phyloP scores from a whole-genome alignment of 805 yeast genomes.

The Cyberlindnera maclurae region DNA sequence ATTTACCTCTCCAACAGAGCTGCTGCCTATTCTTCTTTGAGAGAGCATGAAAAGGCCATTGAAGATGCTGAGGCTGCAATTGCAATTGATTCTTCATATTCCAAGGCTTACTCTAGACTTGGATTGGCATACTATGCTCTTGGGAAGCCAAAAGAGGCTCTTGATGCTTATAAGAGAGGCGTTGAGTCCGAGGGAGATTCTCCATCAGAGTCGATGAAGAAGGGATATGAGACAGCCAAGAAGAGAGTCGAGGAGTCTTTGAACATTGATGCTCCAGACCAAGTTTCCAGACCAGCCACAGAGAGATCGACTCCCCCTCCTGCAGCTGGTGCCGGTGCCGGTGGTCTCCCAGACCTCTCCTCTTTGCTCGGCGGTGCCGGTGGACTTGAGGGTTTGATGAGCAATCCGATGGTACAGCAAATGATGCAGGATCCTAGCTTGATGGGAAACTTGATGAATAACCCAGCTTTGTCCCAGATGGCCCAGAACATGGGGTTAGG shows the following conservation, averaged over 20 bases:
- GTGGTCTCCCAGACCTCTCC: slow-evolving; percentile 73
- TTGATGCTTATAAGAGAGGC: slow-evolving; percentile 87
- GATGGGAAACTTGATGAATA: slow-evolving; percentile 63
- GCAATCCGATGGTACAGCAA: slow-evolving; percentile 89
- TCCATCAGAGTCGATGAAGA: slow-evolving; percentile 84
- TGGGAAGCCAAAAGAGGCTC: slow-evolving; percentile 84
- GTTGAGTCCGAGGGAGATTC: slow-evolving; percentile 78
- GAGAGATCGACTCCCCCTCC: slow-evolving; percentile 11
- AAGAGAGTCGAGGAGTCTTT: slow-evolving; percentile 75
- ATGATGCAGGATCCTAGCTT: slow-evolving; percentile 85
- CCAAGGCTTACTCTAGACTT: slow-evolving; percentile 91
- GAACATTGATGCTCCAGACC: slow-evolving; percentile 24
- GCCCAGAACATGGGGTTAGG: slow-evolving; percentile 72
- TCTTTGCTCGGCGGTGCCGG: slow-evolving; percentile 59
- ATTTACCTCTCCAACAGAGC: slow-evolving; percentile 92
- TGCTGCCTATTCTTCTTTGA: slow-evolving; percentile 83
- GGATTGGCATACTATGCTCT: slow-evolving; percentile 93
- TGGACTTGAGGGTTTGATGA: slow-evolving; percentile 61
- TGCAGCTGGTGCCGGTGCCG: slow-evolving; percentile 23
- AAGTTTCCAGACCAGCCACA: slow-evolving; percentile 18
- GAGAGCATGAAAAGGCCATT: slow-evolving; percentile 70
- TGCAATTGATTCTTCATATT: slow-evolving; percentile 66
- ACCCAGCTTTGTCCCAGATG: slow-evolving; percentile 79
- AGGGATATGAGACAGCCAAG: slow-evolving; percentile 92
- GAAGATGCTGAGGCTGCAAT: slow-evolving; percentile 81